Evolutionary conservation across 257 asterid species (phyloP).

Genomic region (Thymus quinquecostatus): DNA sequence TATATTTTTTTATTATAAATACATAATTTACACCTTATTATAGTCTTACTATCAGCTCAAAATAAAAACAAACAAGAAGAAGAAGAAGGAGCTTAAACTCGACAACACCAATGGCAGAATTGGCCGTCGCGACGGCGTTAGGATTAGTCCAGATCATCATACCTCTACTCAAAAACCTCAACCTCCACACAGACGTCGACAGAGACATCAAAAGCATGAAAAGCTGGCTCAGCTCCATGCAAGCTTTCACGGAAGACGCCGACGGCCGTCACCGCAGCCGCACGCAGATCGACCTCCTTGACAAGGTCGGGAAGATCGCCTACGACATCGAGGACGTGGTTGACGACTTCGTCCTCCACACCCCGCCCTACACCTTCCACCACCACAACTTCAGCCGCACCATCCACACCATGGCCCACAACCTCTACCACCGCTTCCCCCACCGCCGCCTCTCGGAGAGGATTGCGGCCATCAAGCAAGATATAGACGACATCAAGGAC

Average conservation of each 20-base stretch:
- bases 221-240: constrained; percentile 21
- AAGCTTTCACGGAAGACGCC: constrained; percentile 24
- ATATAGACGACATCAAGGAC: neutral
- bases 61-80: too few relatives aligned
- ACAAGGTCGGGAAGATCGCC: constrained; percentile 20
- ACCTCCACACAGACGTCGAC: neutral
- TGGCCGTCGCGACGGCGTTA: constrained; percentile 33
- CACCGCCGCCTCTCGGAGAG: constrained; percentile 1
- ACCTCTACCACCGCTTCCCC: constrained; percentile 18
- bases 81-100: too few relatives aligned
- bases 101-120: constrained; percentile 44
- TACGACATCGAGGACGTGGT: constrained; percentile 38
- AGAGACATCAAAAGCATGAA: neutral
- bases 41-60: too few relatives aligned
- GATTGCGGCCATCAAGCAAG: constrained; percentile 9
- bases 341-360: constrained; percentile 35
- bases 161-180: neutral
- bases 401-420: constrained; percentile 20
- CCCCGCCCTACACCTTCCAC: constrained; percentile 29
- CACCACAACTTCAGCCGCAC: neutral
- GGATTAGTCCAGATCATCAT: neutral
- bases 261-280: neutral
- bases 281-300: neutral
- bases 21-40: too few relatives aligned
- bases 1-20: too few relatives aligned